A percentile compares a stretch with the other conserved stretches of the same genome.
phyloP scores from a whole-genome alignment of 495 filamentous ascomycete genomes.

The Hypoxylon fragiforme region DNA sequence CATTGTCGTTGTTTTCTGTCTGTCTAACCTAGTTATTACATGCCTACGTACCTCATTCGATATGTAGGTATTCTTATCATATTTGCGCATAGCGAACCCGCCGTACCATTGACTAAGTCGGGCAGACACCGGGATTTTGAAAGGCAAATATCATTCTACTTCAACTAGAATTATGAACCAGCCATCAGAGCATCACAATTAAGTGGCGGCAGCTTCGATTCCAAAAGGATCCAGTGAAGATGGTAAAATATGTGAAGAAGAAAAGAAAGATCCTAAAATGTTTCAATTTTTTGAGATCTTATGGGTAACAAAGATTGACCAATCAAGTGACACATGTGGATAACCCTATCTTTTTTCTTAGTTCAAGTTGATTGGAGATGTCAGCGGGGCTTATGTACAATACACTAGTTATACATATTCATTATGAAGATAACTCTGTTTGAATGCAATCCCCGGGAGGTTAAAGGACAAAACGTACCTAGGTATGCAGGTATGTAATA shows the following conservation, averaged over 20 bases:
- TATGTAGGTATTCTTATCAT: no score
- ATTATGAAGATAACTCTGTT: no score
- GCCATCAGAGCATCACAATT: conserved; percentile 9
- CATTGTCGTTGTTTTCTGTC: not conserved
- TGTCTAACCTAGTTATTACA: not conserved
- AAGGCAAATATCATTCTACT: conserved; percentile 37
- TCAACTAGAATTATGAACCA: conserved; percentile 31
- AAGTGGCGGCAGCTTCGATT: conserved; percentile 20
- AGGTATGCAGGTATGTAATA: not conserved
- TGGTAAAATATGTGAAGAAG: conserved; percentile 46
- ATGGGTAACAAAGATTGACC: conserved; percentile 8
- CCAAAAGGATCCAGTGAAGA: conserved; percentile 34
- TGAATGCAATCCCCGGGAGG: no score
- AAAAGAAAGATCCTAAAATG: conserved; percentile 8
- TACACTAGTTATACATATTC: no score
- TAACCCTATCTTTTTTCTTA: no score
- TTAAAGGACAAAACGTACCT: no score
- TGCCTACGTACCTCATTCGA: not conserved
- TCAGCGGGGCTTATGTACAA: no score
- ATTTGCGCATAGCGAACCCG: conserved; percentile 45
- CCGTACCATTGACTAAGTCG: conserved; percentile 28
- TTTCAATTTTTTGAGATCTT: conserved; percentile 10
- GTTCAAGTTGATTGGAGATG: no score
- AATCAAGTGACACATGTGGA: conserved; percentile 4
- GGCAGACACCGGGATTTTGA: conserved; percentile 41